Base-by-base conservation (phyloP, 768 basidiomycete genomes). In the Heimioporus sp. region DNA sequence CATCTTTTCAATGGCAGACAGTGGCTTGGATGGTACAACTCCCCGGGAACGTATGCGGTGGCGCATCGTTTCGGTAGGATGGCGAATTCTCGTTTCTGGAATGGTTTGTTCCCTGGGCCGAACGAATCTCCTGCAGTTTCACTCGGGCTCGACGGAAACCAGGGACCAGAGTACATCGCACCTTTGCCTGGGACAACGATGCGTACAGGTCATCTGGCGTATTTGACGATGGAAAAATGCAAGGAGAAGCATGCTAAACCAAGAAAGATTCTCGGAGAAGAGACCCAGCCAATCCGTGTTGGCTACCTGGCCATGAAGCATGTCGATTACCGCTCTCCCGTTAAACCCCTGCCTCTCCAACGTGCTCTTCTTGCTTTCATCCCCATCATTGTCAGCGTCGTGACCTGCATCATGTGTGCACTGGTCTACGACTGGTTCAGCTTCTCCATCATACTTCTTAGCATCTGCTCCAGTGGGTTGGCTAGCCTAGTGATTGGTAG, bases 1-100 rank as follows among this genome's bases (percentile, higher is more conserved):
- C 34, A 35, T 15, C 10, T 35, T 5, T 35, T 35, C 34, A 35
- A 35, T 10, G 34, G 34, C 11, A 35, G 67, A 48, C 59, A 55
- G 30, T 72, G 61, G 63, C 49, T 70, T 3, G 70, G 70, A 2
- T 72, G 65, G 65, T 72, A 58, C 46, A 72, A 72, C 21, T 67
- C 67, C 5, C 68, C 70, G 1, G 71, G 71, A 15, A 35, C 12
- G 42, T 65, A 65, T 46, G 53, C 48, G 1, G 40, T 72, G 19
- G 70, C 68, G 8, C 70, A 61, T 48, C 58, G 54, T 17, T 68
- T 68, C 37, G 68, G 67, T 9, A 45, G 58, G 19, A 51, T 71
- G 39, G 69, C 71, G 0, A 57, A 61, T n/a, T 59, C 62, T 3
- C 57, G 60, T 12, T 49, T 70, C 31, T 70, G 70, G 70, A 56